Evolutionary conservation across 768 basidiomycete genomes (phyloP), one percentile per base, ranked within the genome.

Genomic region (Tylopilus intermedius): DNA sequence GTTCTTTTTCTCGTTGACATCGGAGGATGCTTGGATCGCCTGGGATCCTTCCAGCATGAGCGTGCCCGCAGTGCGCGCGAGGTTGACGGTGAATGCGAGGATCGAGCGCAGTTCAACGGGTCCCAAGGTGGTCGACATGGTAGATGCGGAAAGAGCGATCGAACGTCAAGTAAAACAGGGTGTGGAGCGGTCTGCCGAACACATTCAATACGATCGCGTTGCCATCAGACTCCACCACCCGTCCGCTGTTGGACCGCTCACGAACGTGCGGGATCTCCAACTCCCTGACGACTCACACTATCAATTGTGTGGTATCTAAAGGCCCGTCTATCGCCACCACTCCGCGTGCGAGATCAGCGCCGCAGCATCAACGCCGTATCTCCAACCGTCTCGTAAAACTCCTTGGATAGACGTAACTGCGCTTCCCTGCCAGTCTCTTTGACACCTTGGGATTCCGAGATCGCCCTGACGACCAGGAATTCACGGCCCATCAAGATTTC

Each of bases 1-100:
- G 65, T 94, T 96, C 72, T 90, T 91, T 80, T 96, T 98, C 74
- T 89, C 86, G 56, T 79, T 80, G 33, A 88, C 74, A 60, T 78
- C 74, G 0, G 78, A 74, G 15, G 79, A 74, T 11, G 71, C 73
- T 63, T 79, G 83, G 64, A 90, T 93, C 50, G 78, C 91, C 56
- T 79, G 78, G 21, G 83, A 90, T 53, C 89, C 90, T 63, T 86
- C 79, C 1, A 88, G 74, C 49, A 93, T 93, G 52, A 92, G 71
- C 5, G 72, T 76, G 7, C 93, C 90, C 0, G 92, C 91, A 41
- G 76, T 75, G 27, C 79, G 80, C 2, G 91, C 90, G 27, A 96
- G 79, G n/a, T 70, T 66, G 47, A 79, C 73, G 2, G 87, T 81
- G 66, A 90, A 94, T 1, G 71, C 65, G 47, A 92, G 79, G 57